Conservation (phyloP, 176 grass and related monocot genomes). For the Rhynchospora breviuscula region DNA sequence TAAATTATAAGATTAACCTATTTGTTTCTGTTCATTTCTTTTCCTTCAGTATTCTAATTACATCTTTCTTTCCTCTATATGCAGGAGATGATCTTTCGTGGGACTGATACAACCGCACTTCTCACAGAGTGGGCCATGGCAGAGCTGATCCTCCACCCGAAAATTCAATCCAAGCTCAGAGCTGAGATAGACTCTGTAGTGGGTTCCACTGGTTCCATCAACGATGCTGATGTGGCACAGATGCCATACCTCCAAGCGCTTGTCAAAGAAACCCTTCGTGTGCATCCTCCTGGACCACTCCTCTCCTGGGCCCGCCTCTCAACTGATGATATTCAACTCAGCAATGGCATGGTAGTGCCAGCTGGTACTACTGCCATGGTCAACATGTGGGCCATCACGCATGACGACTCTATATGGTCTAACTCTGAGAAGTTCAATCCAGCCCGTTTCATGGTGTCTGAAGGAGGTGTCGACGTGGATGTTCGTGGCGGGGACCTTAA, state of each 20-base stretch:
- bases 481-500: conserved; percentile 58
- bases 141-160: conserved; percentile 49
- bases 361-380: conserved; percentile 66
- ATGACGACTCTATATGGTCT: conserved; percentile 46
- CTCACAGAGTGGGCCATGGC: conserved; percentile 75
- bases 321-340: conserved; percentile 46
- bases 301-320: conserved; percentile 73
- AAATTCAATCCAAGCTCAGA: conserved; percentile 42
- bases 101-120: conserved; percentile 66
- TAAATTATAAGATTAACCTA: no score
- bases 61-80: neutral
- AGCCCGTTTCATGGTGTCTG: conserved; percentile 36
- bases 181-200: conserved; percentile 35
- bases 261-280: conserved; percentile 56
- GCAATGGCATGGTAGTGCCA: conserved; percentile 66
- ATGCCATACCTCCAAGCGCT: conserved; percentile 70
- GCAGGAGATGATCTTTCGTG: conserved; percentile 82
- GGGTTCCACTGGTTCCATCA: neutral
- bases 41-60: no score
- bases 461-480: conserved; percentile 64
- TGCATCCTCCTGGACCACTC: conserved; percentile 51
- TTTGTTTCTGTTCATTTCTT: no score
- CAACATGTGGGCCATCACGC: conserved; percentile 79
- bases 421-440: conserved; percentile 37
- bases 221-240: conserved; percentile 41